Base-by-base conservation (phyloP, 106 monocot species). In the Dendrobium catenatum region DNA sequence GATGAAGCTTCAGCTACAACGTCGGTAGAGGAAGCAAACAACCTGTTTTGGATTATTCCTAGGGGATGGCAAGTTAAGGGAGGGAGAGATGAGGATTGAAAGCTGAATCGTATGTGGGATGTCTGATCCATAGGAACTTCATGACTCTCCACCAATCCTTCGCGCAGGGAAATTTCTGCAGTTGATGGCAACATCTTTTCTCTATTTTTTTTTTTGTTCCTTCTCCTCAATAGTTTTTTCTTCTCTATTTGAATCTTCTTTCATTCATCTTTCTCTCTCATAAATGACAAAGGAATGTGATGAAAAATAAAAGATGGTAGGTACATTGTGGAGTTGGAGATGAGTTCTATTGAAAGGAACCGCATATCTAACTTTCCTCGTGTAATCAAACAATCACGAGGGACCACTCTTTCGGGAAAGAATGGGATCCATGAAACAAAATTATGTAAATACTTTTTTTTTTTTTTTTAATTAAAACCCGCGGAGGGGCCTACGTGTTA, bases 121-220 rank as follows among this genome's bases (percentile, higher is more conserved):
- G 13, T 51, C 15, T 51, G 51, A 16, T 66, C 64, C 64, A 66
- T 66, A 8, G 40, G 1, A 6, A 37, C 72, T 72, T 72, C 72
- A 4, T 72, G 40, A 11, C 15, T 4, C 72, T 72, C 72, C 29
- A 17, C 72, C 15, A 37, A 72, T 31, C n/a, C 44, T 8, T 75
- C 44, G 44, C 22, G 20, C 6, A 75, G 20, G 74, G 20, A 7
- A 8, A 43, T 41, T 75, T 41, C 74, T 75, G 74, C 43, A 72
- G 33, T 40, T 0, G 72, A 72, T n/a, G 76, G 76, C 76, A 76
- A 27, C 76, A 76, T 76, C 49, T 76, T 44, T 74, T 44, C 43
- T 43, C 74, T 43, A n/a, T 29, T 18, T 43, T n/a, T 3, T 3
- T 49, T 76, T 76, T 3, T 2, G 2, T 37, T n/a, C 44, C 20